These are phyloP conservation scores for Dichomitus squalens DNA, from an alignment of 1,284 basidiomycete species.

Conservation along the genomic window DNA sequence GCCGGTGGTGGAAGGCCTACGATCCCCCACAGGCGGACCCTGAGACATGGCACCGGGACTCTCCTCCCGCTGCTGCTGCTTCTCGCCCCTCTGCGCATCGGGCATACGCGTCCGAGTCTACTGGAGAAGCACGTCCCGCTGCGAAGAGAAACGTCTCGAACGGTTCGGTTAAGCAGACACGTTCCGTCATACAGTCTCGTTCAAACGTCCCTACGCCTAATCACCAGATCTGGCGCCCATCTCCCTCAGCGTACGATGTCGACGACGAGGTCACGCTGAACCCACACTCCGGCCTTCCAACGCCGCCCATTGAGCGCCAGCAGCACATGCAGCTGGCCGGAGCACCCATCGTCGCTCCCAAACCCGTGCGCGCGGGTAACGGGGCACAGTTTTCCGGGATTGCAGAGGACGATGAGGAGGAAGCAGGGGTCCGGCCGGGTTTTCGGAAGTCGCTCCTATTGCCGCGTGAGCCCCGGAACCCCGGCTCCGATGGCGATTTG, in stretches of 20 bases:
- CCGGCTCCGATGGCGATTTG: conserved; percentile 58
- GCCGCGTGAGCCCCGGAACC: conserved; percentile 57
- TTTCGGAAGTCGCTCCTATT: conserved; percentile 65
- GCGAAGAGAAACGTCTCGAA: conserved; percentile 11
- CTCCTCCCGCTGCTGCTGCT: neutral
- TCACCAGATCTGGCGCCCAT: conserved; percentile 44
- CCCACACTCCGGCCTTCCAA: conserved; percentile 22
- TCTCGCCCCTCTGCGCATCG: conserved; percentile 18
- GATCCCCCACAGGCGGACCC: conserved; percentile 20
- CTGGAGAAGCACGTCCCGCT: conserved; percentile 9
- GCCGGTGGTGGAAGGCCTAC: conserved; percentile 26
- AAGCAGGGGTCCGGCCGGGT: conserved; percentile 44
- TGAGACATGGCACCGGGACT: conserved; percentile 20
- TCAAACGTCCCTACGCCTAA: conserved; percentile 13
- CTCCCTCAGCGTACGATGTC: conserved; percentile 36
- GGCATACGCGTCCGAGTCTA: conserved; percentile 15
- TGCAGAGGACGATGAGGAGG: conserved; percentile 32
- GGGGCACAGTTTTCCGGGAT: conserved; percentile 31
- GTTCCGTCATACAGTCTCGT: conserved; percentile 6
- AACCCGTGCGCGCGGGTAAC: conserved; percentile 21
- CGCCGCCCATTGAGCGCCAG: conserved; percentile 27
- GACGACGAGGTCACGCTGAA: conserved; percentile 24
- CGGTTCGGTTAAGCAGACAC: conserved; percentile 17
- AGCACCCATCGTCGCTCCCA: conserved; percentile 21
- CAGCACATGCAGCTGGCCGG: conserved; percentile 24